Base-by-base conservation (phyloP, 768 basidiomycete species). In the Naganishia onofrii region DNA sequence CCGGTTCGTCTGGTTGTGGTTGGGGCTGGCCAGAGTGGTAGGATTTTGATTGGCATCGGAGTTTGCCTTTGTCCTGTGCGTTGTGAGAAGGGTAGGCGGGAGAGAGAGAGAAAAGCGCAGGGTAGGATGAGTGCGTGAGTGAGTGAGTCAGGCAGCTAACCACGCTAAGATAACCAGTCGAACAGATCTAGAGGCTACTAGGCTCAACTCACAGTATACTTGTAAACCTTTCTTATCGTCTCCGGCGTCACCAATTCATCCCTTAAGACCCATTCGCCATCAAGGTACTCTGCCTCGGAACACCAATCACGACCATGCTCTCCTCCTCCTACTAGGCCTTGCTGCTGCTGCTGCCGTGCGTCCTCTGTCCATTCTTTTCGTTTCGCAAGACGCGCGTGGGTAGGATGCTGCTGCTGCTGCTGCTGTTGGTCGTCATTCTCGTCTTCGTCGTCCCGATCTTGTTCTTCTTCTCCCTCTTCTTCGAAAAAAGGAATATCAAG, bases 211-310 rank as follows among this genome's bases (percentile, higher is more conserved):
- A 65, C 64, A 13, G 28, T 29, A n/a, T 44, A 42, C 31, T 46
- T 28, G 38, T 26, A 65, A 32, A n/a, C 44, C 64, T 51, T 32
- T n/a, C 28, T 23, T 0, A 65, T 53, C 23, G n/a, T 53, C 28
- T 53, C 23, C 1, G 52, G 52, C 15, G 52, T 53, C 17, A 53
- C 15, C 23, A 29, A 29, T 15, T 53, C 52, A 8, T 53, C 28
- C 15, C 52, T 6, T 15, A 23, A 23, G 23, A 53, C 52, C 52
- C 52, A 53, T 12, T 7, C 9, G 3, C 52, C 52, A 29, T 53
- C 52, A 7, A 53, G n/a, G 52, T 53, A 53, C 52, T 53, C 52
- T 53, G 52, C 52, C 28, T 53, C 52, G 52, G 52, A 53, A 29
- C 52, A 53, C 10, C n/a, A 53, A 29, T n/a, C n/a, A n/a, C n/a